Conservation (phyloP, 2,329 filamentous ascomycete genomes). For the Colletotrichum navitas region DNA sequence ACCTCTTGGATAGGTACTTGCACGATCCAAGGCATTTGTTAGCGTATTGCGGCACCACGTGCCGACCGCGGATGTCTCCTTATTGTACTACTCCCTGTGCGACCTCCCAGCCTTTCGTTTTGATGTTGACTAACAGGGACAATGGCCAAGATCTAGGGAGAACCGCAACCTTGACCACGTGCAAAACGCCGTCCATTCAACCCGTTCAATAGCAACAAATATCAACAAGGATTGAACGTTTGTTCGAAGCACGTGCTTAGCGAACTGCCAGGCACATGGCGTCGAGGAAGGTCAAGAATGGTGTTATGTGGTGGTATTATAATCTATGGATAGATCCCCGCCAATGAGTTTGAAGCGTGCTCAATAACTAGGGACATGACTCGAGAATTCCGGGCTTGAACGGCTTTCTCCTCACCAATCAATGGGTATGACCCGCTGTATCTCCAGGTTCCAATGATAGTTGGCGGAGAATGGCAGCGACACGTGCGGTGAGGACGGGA, state of each 20-base stretch:
- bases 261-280: neutral
- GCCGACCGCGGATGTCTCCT: neutral
- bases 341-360: too few species aligned
- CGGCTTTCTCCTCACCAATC: too few species aligned
- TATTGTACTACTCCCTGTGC: neutral
- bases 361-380: neutral
- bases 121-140: neutral
- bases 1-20: too few species aligned
- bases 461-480: neutral
- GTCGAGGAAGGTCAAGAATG: too few species aligned
- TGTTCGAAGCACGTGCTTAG: neutral
- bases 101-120: neutral
- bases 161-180: neutral
- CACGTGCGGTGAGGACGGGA: neutral
- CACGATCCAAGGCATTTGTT: too few species aligned
- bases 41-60: too few species aligned
- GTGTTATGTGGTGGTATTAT: too few species aligned
- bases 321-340: neutral
- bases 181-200: neutral
- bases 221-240: neutral
- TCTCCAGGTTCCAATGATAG: neutral
- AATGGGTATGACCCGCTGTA: neutral
- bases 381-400: neutral
- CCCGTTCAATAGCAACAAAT: too few species aligned
- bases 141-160: accelerated